Percentiles rank a stretch among this genome's conserved stretches.
These are phyloP conservation scores for Petrea volubilis DNA, from an alignment of 257 asterid species.

Conservation along the genomic window DNA sequence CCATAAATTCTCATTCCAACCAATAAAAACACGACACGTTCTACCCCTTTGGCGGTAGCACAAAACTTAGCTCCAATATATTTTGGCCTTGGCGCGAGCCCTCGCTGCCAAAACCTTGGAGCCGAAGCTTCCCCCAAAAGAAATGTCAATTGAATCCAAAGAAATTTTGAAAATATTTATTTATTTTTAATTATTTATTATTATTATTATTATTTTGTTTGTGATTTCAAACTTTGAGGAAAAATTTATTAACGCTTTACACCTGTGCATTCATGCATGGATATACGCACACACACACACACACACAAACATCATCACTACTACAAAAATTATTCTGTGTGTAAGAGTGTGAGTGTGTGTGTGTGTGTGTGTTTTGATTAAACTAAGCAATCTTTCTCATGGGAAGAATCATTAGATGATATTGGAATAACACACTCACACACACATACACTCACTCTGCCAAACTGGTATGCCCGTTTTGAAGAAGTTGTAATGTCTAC, in stretches of 20 bases:
- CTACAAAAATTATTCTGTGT: not conserved
- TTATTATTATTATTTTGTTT: too few relatives aligned
- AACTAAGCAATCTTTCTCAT: too few relatives aligned
- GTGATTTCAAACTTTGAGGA: not conserved
- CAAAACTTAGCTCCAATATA: constrained; percentile 26
- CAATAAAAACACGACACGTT: constrained; percentile 23
- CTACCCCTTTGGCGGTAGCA: not conserved
- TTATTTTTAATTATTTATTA: not conserved
- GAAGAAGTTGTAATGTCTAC: too few relatives aligned
- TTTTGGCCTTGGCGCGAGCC: constrained; percentile 54
- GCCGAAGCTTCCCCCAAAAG: constrained; percentile 48
- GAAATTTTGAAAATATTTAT: not conserved
- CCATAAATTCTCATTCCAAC: too few relatives aligned
- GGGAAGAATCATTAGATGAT: too few relatives aligned
- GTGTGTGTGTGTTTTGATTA: too few relatives aligned
- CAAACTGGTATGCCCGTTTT: too few relatives aligned
- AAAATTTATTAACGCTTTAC: not conserved
- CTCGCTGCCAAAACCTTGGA: constrained; percentile 56
- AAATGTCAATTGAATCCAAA: constrained; percentile 27
- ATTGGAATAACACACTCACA: too few relatives aligned
- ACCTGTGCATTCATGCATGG: constrained; percentile 27
- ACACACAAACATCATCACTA: constrained; percentile 21
- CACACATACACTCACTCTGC: too few relatives aligned
- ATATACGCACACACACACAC: too few relatives aligned
- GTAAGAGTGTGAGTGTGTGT: too few relatives aligned